Base-by-base conservation (phyloP, 2,329 filamentous ascomycete genomes). In the Epichloe festucae region DNA sequence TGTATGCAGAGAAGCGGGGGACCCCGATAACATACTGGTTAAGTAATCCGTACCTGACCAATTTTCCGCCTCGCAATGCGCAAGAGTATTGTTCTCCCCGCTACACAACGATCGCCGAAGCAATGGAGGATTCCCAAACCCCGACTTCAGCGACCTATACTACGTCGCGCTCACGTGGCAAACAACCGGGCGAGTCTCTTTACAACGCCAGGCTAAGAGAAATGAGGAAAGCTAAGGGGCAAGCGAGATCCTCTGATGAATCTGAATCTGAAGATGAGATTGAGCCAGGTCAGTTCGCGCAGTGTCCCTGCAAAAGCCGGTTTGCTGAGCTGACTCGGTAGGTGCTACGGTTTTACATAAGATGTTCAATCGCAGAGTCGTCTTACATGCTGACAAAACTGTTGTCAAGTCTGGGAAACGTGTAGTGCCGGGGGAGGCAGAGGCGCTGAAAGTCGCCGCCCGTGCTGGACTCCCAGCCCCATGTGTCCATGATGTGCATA, bases 401-500 rank as follows among this genome's bases (percentile, higher is more conserved):
- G 55, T 62, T 36, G 44, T 60, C 41, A 65, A 65, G 49, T 59
- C 57, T 17, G 63, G 62, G 15, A 54, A 54, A 27, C 50, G 57
- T 8, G 57, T 63, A n/a, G n/a, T 27, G 7, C 17, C 58, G 2
- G 52, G 53, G 43, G 63, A 66, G 38, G 62, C 58, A 2, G 60
- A 62, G 5, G 62, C 60, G 11, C 53, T 64, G 12, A 51, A 46
- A 48, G 54, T 58, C 10, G 60, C 60, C 10, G 40, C 27, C 8
- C 17, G 40, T 0, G 59, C 55, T 14, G 54, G 54, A 7, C 3
- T 65, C 21, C 59, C 59, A 8, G 61, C 53, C 2, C 63, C 62
- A 8, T 36, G 31, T 39, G 57, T 62, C 6, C 53, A 56, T 43
- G 45, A 55, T 2, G 52, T 46, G 35, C 35, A 58, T 34, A 48